Conservation (phyloP, 768 basidiomycete species). For the Mycena polygramma region DNA sequence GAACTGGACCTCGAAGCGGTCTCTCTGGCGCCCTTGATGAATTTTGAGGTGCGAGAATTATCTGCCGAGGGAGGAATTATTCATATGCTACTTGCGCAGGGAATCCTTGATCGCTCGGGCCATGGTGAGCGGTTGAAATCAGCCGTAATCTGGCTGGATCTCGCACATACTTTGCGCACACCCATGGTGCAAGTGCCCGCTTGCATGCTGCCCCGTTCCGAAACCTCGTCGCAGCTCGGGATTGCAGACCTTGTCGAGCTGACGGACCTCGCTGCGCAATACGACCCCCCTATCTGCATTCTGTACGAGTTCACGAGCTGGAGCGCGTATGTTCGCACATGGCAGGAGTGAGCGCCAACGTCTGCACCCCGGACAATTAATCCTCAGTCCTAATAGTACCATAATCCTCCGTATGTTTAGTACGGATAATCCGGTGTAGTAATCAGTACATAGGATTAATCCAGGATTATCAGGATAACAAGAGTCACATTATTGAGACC, state of each 20-base stretch:
- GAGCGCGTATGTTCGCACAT: constrained; percentile 20
- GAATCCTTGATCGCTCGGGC: constrained; percentile 14
- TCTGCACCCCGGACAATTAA: too few relatives aligned
- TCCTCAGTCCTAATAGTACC: too few relatives aligned
- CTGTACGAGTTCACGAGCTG: constrained; percentile 27
- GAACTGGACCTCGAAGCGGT: constrained; percentile 20
- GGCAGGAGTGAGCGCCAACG: constrained; percentile 19
- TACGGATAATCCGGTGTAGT: too few relatives aligned
- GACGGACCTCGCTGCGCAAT: constrained; percentile 11
- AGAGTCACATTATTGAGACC: too few relatives aligned
- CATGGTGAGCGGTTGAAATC: constrained; percentile 5
- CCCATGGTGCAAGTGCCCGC: constrained; percentile 24
- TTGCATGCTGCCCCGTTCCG: constrained; percentile 3
- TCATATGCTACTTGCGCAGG: not conserved
- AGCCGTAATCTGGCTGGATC: constrained; percentile 12
- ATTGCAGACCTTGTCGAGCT: constrained; percentile 20
- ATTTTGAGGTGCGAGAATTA: constrained; percentile 11
- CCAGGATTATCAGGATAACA: too few relatives aligned
- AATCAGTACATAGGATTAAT: too few relatives aligned
- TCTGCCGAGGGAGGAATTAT: not conserved
- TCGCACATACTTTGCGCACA: constrained; percentile 18
- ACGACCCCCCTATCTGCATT: constrained; percentile 16
- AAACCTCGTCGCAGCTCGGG: constrained; percentile 9
- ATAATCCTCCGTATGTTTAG: too few relatives aligned
- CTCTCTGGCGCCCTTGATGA: constrained; percentile 14